Conservation (phyloP, 306 rosid genomes). For the Bauhinia variegata region DNA sequence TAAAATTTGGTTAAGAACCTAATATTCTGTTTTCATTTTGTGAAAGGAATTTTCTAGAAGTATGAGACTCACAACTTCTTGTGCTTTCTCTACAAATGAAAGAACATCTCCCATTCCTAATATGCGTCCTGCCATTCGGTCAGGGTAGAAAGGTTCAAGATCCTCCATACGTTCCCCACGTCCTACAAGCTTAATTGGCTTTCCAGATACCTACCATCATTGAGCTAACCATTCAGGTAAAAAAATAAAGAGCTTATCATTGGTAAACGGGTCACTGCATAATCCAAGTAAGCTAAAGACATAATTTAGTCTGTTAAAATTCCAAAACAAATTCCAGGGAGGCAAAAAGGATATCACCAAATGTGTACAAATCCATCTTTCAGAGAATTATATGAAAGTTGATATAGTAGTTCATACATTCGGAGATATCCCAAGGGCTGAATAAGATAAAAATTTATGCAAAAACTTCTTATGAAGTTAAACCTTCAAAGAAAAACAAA, state of each 20-base stretch:
- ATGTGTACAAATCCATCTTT: slow-evolving; percentile 12
- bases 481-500: slow-evolving; percentile 27
- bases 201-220: slow-evolving; percentile 85
- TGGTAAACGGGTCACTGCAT: slow-evolving; percentile 22
- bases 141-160: slow-evolving; percentile 98
- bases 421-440: too few relatives aligned
- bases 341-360: slow-evolving; percentile 23
- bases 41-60: slow-evolving; percentile 23
- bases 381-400: slow-evolving; percentile 17
- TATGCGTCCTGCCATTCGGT: slow-evolving; percentile 98
- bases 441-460: too few relatives aligned
- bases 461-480: not conserved
- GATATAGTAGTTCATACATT: not conserved
- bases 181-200: slow-evolving; percentile 97
- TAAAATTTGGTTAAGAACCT: slow-evolving; percentile 28
- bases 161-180: slow-evolving; percentile 99
- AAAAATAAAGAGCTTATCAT: slow-evolving; percentile 7
- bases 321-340: slow-evolving; percentile 18
- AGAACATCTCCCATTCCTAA: slow-evolving; percentile 99
- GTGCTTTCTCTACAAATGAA: slow-evolving; percentile 97
- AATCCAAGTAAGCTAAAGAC: slow-evolving; percentile 13
- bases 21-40: slow-evolving; percentile 7
- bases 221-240: slow-evolving; percentile 22
- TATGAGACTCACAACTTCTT: slow-evolving; percentile 79
- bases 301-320: not conserved